phyloP scores from a whole-genome alignment of 2,329 filamentous ascomycete genomes.

The Dactylellina haptotyla region DNA sequence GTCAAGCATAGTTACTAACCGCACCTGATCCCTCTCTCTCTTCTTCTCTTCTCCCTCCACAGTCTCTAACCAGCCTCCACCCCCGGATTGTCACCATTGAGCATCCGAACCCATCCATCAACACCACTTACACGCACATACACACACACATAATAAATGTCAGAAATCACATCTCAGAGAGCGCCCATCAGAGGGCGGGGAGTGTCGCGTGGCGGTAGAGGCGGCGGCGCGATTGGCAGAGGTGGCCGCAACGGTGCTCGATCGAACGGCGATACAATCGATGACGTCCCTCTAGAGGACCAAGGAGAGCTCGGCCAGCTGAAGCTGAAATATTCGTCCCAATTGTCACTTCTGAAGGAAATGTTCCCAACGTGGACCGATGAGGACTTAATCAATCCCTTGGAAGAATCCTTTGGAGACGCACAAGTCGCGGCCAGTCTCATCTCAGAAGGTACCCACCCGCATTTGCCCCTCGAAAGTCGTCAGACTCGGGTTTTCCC shows the following conservation, averaged over 20 bases:
- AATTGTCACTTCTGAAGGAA: conserved; percentile 84
- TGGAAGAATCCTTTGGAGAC: conserved; percentile 87
- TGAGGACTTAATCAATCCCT: conserved; percentile 89
- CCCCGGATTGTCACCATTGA: conserved; percentile 48
- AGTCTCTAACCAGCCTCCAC: conserved; percentile 20
- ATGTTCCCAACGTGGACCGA: conserved; percentile 96
- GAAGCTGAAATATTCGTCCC: conserved; percentile 85
- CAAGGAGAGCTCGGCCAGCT: conserved; percentile 90
- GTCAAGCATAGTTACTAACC: no score
- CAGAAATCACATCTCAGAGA: conserved; percentile 71
- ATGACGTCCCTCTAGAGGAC: conserved; percentile 69
- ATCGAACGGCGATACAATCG: conserved; percentile 69
- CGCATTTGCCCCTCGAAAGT: conserved; percentile 55
- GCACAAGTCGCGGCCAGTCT: conserved; percentile 77
- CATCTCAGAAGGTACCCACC: conserved; percentile 76
- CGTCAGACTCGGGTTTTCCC: neutral
- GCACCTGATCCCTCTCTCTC: conserved; percentile 18
- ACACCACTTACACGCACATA: neutral
- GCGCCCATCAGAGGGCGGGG: conserved; percentile 80
- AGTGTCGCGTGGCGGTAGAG: conserved; percentile 84
- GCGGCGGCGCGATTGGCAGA: conserved; percentile 70
- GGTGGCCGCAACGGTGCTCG: conserved; percentile 76
- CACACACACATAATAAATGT: conserved; percentile 72
- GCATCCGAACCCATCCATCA: conserved; percentile 15
- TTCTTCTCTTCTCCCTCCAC: conserved; percentile 18